A percentile compares a stretch with the other conserved stretches of the same genome.
Conservation (phyloP, 2,329 filamentous ascomycete species). For the Fusarium ramigenum region DNA sequence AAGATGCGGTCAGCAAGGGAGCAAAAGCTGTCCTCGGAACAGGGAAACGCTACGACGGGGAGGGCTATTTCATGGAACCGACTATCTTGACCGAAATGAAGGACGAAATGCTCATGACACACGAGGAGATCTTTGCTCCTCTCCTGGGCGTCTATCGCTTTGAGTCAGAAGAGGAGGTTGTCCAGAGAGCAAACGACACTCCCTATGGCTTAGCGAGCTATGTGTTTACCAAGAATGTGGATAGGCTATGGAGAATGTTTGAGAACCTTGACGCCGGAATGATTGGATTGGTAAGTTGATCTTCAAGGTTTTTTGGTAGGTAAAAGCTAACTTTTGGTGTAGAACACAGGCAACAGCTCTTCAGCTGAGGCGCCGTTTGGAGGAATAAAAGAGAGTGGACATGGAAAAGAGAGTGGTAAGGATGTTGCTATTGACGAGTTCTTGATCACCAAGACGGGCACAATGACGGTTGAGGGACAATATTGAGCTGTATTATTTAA, state of each 20-base stretch:
- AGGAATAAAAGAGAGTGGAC: constrained; percentile 21
- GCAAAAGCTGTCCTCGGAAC: constrained; percentile 1
- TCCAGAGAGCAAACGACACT: constrained; percentile 24
- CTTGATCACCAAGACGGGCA: constrained; percentile 52
- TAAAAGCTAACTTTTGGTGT: fast-evolving
- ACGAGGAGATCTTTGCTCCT: constrained; percentile 31
- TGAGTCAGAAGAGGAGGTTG: constrained; percentile 21
- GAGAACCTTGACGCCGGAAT: constrained; percentile 34
- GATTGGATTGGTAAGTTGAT: constrained; percentile 15
- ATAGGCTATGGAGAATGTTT: constrained; percentile 21
- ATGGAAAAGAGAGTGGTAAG: constrained; percentile 48
- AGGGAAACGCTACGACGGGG: not conserved
- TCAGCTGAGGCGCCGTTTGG: constrained; percentile 51
- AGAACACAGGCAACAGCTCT: constrained; percentile 36
- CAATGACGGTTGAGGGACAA: not conserved
- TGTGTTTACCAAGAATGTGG: constrained; percentile 23
- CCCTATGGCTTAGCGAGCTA: constrained; percentile 18
- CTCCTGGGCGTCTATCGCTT: constrained; percentile 20
- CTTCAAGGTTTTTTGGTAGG: too few relatives aligned
- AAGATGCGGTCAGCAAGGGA: constrained; percentile 16
- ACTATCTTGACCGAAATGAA: constrained; percentile 18
- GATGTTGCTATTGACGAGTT: constrained; percentile 56
- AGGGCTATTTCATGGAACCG: constrained; percentile 23
- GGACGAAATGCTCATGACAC: constrained; percentile 8
- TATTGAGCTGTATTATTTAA: not conserved